Percentiles rank a stretch among this genome's conserved stretches.
Evolutionary conservation across 2,329 filamentous ascomycete genomes (phyloP).

Genomic region (Pseudogymnoascus sp.): DNA sequence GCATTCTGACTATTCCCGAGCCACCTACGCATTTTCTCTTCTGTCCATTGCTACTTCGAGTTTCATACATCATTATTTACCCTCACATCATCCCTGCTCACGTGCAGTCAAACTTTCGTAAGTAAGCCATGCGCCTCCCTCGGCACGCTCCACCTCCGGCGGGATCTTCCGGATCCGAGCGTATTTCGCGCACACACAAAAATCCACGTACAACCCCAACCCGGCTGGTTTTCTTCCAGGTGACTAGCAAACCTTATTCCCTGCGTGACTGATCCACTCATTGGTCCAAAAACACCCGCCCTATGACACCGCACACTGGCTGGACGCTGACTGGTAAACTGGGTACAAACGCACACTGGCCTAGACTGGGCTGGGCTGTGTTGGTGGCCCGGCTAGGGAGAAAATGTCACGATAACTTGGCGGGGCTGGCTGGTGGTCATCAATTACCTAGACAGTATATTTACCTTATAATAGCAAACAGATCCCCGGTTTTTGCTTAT

Average conservation of each 20-base stretch:
- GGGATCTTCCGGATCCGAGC: neutral
- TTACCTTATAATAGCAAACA: neutral
- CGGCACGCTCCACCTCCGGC: neutral
- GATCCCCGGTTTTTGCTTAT: neutral
- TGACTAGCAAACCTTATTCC: neutral
- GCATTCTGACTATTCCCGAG: neutral
- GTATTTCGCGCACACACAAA: neutral
- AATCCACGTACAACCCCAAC: neutral
- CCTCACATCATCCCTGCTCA: neutral
- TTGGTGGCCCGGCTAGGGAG: neutral
- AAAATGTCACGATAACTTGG: slow-evolving; percentile 4
- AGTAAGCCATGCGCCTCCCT: neutral
- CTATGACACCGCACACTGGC: neutral
- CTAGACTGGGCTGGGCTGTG: neutral
- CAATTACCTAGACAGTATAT: neutral
- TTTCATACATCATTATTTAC: neutral
- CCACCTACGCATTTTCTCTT: neutral
- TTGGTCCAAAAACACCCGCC: neutral
- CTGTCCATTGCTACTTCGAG: neutral
- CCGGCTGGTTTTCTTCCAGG: slow-evolving; percentile 1
- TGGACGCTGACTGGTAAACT: neutral
- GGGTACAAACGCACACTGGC: neutral
- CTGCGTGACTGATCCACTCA: slow-evolving; percentile 1
- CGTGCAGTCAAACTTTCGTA: neutral
- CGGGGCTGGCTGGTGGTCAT: neutral